phyloP scores from a whole-genome alignment of 306 rosid genomes.

The Clitoria ternatea region DNA sequence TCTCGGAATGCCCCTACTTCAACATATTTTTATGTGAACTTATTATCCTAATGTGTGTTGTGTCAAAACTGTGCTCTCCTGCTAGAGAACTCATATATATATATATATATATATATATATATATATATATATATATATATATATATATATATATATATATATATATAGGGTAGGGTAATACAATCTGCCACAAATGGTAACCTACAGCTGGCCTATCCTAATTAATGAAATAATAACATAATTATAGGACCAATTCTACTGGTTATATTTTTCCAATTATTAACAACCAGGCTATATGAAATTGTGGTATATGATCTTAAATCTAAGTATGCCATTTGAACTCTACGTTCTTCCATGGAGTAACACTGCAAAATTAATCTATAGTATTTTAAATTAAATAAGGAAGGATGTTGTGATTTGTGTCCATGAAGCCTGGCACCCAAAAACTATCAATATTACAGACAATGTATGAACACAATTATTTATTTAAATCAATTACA shows the following conservation, averaged over 20 bases:
- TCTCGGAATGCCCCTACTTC: slow-evolving; percentile 39
- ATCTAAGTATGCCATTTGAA: background rate
- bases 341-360: background rate
- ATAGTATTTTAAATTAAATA: background rate
- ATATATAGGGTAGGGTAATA: too few species aligned
- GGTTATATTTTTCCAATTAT: too few species aligned
- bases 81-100: too few species aligned
- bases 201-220: too few species aligned
- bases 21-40: background rate
- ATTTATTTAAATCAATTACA: slow-evolving; percentile 7
- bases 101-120: too few species aligned
- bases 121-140: too few species aligned
- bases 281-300: too few species aligned
- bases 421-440: background rate
- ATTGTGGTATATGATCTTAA: background rate
- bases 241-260: too few species aligned
- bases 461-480: background rate
- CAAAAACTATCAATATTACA: background rate
- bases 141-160: background rate
- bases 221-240: too few species aligned
- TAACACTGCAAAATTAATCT: background rate
- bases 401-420: background rate
- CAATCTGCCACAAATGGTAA: too few species aligned
- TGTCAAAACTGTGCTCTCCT: too few species aligned
- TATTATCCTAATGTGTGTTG: background rate